These are phyloP conservation scores for Candolleomyces efflorescens DNA, from an alignment of 768 basidiomycete genomes.

Conservation along the genomic window DNA sequence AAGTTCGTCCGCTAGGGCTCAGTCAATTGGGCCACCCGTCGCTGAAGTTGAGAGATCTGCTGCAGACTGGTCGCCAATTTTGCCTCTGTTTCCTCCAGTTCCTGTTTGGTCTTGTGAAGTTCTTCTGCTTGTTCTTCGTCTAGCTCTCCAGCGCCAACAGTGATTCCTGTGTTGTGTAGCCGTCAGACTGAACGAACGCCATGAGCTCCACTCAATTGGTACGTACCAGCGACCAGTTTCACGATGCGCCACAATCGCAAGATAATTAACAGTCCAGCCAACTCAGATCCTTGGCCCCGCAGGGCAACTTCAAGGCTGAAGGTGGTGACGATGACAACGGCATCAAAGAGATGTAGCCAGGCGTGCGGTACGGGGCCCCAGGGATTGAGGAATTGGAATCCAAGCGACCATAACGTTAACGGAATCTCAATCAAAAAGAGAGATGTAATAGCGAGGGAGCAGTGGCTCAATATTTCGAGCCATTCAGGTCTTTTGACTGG, in stretches of 20 bases:
- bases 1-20: neutral
- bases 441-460: slow-evolving; percentile 66
- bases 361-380: slow-evolving; percentile 51
- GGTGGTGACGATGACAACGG: slow-evolving; percentile 63
- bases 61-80: slow-evolving; percentile 34
- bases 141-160: slow-evolving; percentile 70
- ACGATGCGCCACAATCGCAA: slow-evolving; percentile 80
- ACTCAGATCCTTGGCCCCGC: slow-evolving; percentile 63
- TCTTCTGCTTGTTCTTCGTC: slow-evolving; percentile 50
- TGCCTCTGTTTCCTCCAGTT: slow-evolving; percentile 41
- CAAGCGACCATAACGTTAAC: slow-evolving; percentile 61
- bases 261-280: slow-evolving; percentile 65
- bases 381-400: slow-evolving; percentile 59
- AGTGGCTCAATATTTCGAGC: slow-evolving; percentile 56
- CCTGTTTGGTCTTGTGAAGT: slow-evolving; percentile 43
- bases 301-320: slow-evolving; percentile 70
- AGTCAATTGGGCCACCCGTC: neutral
- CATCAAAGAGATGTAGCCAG: slow-evolving; percentile 70
- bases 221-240: slow-evolving; percentile 56
- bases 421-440: slow-evolving; percentile 80
- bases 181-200: neutral
- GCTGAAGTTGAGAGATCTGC: slow-evolving; percentile 4
- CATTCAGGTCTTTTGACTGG: slow-evolving; percentile 47
- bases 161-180: slow-evolving; percentile 47
- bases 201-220: neutral